Evolutionary conservation across 805 yeast species (phyloP), one percentile per base, ranked within the genome.

Genomic region (Candida cerambycidarum): DNA sequence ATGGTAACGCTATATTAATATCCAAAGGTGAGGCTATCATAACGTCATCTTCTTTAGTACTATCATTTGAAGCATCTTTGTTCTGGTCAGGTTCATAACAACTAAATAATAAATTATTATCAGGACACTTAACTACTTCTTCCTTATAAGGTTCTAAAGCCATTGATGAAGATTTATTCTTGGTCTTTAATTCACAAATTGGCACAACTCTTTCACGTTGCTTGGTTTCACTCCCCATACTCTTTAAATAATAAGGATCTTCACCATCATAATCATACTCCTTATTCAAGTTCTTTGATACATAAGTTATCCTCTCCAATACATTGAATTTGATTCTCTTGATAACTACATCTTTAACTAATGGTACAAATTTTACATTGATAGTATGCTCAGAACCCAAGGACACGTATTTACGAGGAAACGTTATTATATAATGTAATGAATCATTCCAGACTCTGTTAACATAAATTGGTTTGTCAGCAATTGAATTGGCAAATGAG

Each of bases 381-480:
- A 86, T 63, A 62, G 85, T 54, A 65, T 64, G 67, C 38, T 76
- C 80, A 10, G 80, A 72, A 2, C 85, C 85, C 37, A 85, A 62
- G 1, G 85, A 71, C 9, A 85, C 78, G 58, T 73, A 85, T 54
- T 85, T 86, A 44, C 74, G 74, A 0, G 90, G 89, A 45, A 86
- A 74, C 0, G 89, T 76, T 12, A 86, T 73, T 49, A 84, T 84
- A 60, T 86, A 86, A 43, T 80, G 80, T 28, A 86, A 61, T 0
- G 88, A 60, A 42, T 84, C 82, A 51, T 80, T 79, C 93, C 93
- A 86, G 1, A 80, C 73, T 47, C 86, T 72, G 57, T 83, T 84
- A 27, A 86, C 88, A 58, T 82, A 85, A 13, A 86, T 76, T 0
- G 95, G 89, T 55, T 84, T 86, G 56, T 85, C 83, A 5, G 79